Evolutionary conservation across 2,329 filamentous ascomycete genomes (phyloP), one percentile per base, ranked within the genome.

Genomic region (Hymenoscyphus fructigenus): DNA sequence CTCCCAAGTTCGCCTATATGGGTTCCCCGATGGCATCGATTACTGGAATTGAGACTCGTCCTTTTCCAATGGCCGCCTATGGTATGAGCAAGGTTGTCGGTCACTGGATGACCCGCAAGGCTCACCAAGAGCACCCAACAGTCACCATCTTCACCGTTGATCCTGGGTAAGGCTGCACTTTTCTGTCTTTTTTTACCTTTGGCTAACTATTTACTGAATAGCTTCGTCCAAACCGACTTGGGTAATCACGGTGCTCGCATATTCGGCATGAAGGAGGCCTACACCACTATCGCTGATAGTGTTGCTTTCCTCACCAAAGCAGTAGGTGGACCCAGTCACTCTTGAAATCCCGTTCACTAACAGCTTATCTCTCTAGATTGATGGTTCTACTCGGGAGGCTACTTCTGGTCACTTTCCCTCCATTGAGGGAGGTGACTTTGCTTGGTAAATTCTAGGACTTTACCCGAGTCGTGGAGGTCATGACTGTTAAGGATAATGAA

Each of bases 1-100:
- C 67, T 1, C 75, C 76, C 12, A 76, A 74, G 55, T 78, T 70
- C 69, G 68, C 74, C 3, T 73, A 72, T 15, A 71, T 78, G 26
- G 71, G 71, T 2, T 75, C 69, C 12, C 69, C 67, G 7, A 70
- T 65, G 3, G 59, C 64, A 38, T 65, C 65, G 47, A 64, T 65
- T 50, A 57, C 66, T n/a, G 20, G 20, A 6, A 5, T 50, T n/a
- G 44, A 50, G 44, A 10, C 44, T 23, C 17, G 17, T 50, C 44
- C 20, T 50, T 28, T 72, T 36, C 61, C 65, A 17, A 72, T 61
- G 53, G 65, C 69, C 7, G 66, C 70, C 1, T 77, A 78, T 53
- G 75, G 71, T 6, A 64, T 71, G 10, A 72, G 74, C 5, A 78
- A 78, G 60, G 72, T 72, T 10, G 71, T 72, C 5, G 63, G 75